phyloP scores from a whole-genome alignment of 2,329 filamentous ascomycete species.

The Penicillium sp. region DNA sequence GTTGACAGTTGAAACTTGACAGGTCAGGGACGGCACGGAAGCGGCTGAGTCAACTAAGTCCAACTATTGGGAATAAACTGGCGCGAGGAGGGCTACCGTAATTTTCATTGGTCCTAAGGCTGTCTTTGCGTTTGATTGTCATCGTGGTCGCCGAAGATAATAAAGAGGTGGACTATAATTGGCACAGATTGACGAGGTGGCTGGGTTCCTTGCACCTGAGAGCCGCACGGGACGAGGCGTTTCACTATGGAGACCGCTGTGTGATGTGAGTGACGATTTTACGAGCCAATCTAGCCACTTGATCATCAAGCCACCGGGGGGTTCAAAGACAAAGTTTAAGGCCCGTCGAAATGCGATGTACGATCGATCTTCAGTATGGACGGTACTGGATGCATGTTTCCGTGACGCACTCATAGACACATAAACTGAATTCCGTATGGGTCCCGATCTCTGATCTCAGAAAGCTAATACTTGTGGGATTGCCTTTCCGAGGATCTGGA shows the following conservation, averaged over 20 bases:
- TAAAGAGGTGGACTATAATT: background rate
- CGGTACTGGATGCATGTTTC: background rate
- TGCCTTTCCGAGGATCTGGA: constrained; percentile 14
- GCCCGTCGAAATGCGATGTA: background rate
- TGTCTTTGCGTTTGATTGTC: background rate
- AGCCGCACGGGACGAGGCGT: constrained; percentile 13
- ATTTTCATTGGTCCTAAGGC: constrained; percentile 10
- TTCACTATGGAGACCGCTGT: background rate
- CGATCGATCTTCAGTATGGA: constrained; percentile 4
- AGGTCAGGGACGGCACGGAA: constrained; percentile 18
- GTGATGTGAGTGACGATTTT: constrained; percentile 1
- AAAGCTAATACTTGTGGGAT: constrained; percentile 9
- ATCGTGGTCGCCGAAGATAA: background rate
- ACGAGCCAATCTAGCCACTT: background rate
- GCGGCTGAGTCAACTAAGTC: constrained; percentile 13
- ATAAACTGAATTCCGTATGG: background rate
- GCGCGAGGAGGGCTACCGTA: background rate
- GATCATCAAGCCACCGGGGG: background rate
- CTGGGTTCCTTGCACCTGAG: constrained; percentile 12
- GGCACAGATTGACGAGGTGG: background rate
- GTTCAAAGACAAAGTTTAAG: background rate
- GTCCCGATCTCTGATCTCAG: constrained; percentile 13
- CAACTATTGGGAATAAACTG: constrained; percentile 22
- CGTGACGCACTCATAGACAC: background rate
- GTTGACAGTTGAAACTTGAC: constrained; percentile 21